Base-by-base conservation (phyloP, 257 asterid genomes). In the Solanum gracilifrons region DNA sequence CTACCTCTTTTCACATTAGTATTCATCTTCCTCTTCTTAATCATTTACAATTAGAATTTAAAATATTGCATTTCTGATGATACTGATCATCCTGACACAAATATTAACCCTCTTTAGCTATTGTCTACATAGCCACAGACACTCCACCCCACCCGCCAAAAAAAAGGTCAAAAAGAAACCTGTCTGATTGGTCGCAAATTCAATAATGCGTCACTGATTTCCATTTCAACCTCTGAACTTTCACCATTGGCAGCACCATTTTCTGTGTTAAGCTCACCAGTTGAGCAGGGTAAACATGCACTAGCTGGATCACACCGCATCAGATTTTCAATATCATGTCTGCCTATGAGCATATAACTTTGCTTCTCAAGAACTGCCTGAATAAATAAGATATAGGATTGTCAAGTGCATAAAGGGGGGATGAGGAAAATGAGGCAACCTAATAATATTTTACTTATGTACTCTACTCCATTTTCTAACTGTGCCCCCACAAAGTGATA, bases 321-420 rank as follows among this genome's bases (percentile, higher is more conserved):
- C 90, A 96, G 94, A 89, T 96, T 95, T 88, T 97, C 98, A 82
- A 97, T 90, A 60, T 97, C 99, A 92, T 97, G 95, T 90, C 99
- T 94, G 87, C 99, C 99, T 85, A 97, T 96, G 87, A 97, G 98
- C 99, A 96, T 96, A 88, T 96, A 97, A 92, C 99, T 97, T 93
- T 95, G 99, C 94, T 97, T 97, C 95, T 97, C 99, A 85, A 97
- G 98, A 91, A 97, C 99, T 85, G 99, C 99, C 99, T 97, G 95
- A 89, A 91, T 82, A 82, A 46, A 82, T 29, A 46, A 82, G 31
- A 48, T 82, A 82, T 18, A 29, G 20, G 11, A 48, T 31, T 31
- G 69, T 48, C 85, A 82, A 29, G 69, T 10, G 31, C 60, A 51
- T 31, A 82, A 9, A 82, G 69, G 27, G 51, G 85, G 69, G 20